Evolutionary conservation across 441 rosid species (phyloP).

Genomic region (Erodium moschatum): DNA sequence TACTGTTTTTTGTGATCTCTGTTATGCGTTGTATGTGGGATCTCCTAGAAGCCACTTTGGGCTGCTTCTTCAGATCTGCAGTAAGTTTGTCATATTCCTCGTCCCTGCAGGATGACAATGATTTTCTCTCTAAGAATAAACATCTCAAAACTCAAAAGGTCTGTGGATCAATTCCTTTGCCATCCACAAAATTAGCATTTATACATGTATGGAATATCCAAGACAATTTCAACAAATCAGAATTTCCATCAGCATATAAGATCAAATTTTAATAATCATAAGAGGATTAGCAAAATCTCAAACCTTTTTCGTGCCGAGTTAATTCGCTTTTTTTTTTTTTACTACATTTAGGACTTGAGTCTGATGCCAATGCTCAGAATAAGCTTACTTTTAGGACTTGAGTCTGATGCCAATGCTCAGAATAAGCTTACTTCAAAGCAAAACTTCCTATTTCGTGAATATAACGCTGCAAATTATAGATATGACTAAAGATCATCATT

Average conservation of each 20-base stretch:
- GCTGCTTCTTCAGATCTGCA: slow-evolving; percentile 40
- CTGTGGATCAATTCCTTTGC: not conserved
- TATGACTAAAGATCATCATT: too few species aligned
- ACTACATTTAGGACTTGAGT: not conserved
- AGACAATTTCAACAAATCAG: too few species aligned
- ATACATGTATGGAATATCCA: not conserved
- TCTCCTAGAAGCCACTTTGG: slow-evolving; percentile 42
- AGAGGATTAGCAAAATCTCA: not conserved
- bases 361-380: too few species aligned
- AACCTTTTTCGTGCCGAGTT: not conserved
- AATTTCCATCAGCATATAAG: too few species aligned
- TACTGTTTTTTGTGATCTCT: slow-evolving; percentile 75
- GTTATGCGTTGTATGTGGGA: slow-evolving; percentile 57
- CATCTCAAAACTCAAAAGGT: not conserved
- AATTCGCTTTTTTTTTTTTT: not conserved
- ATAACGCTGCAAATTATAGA: too few species aligned
- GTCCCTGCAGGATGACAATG: slow-evolving; percentile 39
- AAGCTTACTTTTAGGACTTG: not conserved
- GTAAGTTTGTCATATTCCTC: slow-evolving; percentile 41
- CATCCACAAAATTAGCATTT: not conserved
- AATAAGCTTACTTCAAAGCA: not conserved
- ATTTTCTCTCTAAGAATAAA: slow-evolving; percentile 9
- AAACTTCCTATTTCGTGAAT: not conserved
- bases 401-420: not conserved
- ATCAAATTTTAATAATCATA: not conserved